Evolutionary conservation across 176 grass and related monocot genomes (phyloP), one percentile per base, ranked within the genome.

Genomic region (Saccharum officinarum): DNA sequence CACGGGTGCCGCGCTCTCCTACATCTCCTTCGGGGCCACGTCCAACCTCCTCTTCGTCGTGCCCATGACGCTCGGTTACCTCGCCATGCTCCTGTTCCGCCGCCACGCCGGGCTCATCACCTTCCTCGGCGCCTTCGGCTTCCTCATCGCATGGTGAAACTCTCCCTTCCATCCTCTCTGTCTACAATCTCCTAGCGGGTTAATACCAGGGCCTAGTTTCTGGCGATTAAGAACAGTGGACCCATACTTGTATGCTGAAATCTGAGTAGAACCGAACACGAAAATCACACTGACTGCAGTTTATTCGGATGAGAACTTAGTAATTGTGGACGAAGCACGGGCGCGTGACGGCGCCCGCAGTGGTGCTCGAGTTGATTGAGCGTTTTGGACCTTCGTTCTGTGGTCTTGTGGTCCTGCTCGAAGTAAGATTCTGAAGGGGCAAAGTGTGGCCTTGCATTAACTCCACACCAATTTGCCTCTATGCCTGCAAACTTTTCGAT

Each of bases 1-100:
- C 86, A 83, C 84, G 14, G 97, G 97, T 39, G 97, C 92, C 45
- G 68, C 40, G 55, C 92, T 99, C 76, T 99, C 97, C 84, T 96
- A 96, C 87, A 42, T 99, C 66, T 94, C 93, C 13, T 99, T 99
- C 71, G 97, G 97, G 41, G 83, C 85, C 15, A 88, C 90, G 37
- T 99, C 93, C 60, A 99, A 92, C 85, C 97, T 99, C 79, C 97
- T 96, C 69, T 99, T 99, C 79, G 80, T 99, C 73, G 84, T 73
- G 84, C 97, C 93, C 69, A 96, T 99, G 97, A 64, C 90, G 45
- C 37, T 92, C 33, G 88, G 93, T 3, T 99, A 99, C 86, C 82
- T 91, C 52, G 73, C 89, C 84, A 99, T 99, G 93, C 86, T 94
- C 34, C 80, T 99, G 31, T 90, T 45, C 82, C 92, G 93, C 17